Evolutionary conservation across 371 early-diverging fungal species (phyloP).

Genomic region (Umbelopsis sp.): DNA sequence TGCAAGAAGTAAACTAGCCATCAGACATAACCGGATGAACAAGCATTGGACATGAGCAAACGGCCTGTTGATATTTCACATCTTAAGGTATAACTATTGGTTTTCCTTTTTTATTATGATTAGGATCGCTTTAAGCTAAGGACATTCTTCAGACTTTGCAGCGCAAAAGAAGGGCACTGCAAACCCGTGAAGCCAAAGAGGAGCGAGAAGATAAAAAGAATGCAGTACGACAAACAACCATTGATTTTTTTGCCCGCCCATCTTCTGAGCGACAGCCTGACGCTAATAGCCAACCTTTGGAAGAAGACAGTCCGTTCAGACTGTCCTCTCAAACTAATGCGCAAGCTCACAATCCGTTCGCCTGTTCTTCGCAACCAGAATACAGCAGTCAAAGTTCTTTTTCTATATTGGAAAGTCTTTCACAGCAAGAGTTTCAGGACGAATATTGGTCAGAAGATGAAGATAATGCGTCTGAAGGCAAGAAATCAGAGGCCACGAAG

Average conservation of each 20-base stretch:
- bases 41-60: constrained; percentile 2
- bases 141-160: background rate
- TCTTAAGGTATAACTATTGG: background rate
- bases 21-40: background rate
- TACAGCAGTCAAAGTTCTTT: constrained; percentile 11
- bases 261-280: background rate
- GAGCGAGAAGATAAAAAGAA: constrained; percentile 14
- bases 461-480: background rate
- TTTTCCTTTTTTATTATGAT: background rate
- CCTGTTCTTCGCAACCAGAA: constrained; percentile 9
- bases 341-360: background rate
- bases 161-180: constrained; percentile 6
- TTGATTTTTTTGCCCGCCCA: constrained; percentile 1
- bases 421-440: background rate
- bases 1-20: background rate
- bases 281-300: background rate
- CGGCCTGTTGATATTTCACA: constrained; percentile 17
- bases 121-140: background rate
- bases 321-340: constrained; percentile 13
- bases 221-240: constrained; percentile 6
- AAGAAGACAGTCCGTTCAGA: constrained; percentile 8
- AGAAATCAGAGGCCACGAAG: background rate
- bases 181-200: constrained; percentile 12
- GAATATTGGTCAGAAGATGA: background rate
- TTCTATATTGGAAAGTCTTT: constrained; percentile 2